Evolutionary conservation across 2,329 filamentous ascomycete genomes (phyloP).

Genomic region (Diaporthe velutina): DNA sequence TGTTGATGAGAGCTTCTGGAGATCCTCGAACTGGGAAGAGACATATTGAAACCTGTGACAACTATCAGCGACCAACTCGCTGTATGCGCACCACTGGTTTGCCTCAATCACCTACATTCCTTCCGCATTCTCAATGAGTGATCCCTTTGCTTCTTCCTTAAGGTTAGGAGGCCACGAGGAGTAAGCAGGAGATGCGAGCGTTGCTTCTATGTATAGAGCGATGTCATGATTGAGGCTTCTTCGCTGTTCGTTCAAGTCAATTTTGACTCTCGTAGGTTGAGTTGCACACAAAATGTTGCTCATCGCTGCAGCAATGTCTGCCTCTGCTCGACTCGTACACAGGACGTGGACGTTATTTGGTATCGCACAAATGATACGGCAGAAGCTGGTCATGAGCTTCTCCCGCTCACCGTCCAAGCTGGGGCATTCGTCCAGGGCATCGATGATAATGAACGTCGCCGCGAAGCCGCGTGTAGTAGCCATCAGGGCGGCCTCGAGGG

Average conservation of each 20-base stretch:
- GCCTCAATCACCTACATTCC: not conserved
- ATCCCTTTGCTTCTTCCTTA: not conserved
- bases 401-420: not conserved
- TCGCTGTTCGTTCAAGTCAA: not conserved
- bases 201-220: not conserved
- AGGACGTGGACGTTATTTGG: not conserved
- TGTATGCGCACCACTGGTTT: fast-evolving
- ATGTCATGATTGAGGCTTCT: not conserved
- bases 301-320: not conserved
- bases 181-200: not conserved
- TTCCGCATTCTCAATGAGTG: not conserved
- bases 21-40: not conserved
- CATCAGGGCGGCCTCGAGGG: not conserved
- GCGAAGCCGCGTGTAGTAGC: not conserved
- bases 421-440: constrained; percentile 3
- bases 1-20: not conserved
- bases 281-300: not conserved
- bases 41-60: not conserved
- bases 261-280: not conserved
- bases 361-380: not conserved
- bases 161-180: not conserved
- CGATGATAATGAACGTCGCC: not conserved
- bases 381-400: not conserved
- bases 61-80: not conserved
- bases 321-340: not conserved